Evolutionary conservation across 768 basidiomycete species (phyloP).

Genomic region (Tulasnella sp.): DNA sequence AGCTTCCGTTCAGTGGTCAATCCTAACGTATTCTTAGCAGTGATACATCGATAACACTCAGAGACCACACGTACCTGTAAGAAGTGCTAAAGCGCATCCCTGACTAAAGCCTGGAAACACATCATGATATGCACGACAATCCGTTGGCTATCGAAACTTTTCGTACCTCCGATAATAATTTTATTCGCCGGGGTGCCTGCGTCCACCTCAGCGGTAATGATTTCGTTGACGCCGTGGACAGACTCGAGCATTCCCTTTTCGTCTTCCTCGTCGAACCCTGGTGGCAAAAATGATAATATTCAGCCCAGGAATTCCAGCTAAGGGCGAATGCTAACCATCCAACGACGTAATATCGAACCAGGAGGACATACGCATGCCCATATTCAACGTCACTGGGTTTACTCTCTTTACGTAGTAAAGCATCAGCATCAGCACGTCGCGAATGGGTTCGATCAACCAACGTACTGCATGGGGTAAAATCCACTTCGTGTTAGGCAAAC

Average conservation of each 20-base stretch:
- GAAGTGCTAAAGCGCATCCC: slow-evolving; percentile 49
- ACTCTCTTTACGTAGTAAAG: slow-evolving; percentile 24
- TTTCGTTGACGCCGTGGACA: slow-evolving; percentile 44
- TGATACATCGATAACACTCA: background rate
- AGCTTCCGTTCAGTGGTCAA: slow-evolving; percentile 54
- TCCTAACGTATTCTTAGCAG: slow-evolving; percentile 20
- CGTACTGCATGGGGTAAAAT: slow-evolving; percentile 60
- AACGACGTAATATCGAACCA: slow-evolving; percentile 35
- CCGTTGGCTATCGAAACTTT: slow-evolving; percentile 39
- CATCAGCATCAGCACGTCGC: background rate
- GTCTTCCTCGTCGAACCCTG: slow-evolving; percentile 42
- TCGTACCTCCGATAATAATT: slow-evolving; percentile 78
- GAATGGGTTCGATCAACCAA: background rate
- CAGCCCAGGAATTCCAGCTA: too few species aligned
- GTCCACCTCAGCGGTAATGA: slow-evolving; percentile 65
- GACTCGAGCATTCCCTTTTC: slow-evolving; percentile 61
- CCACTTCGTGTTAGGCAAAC: slow-evolving; percentile 74
- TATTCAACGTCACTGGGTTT: slow-evolving; percentile 61
- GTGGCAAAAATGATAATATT: too few species aligned
- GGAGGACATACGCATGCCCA: slow-evolving; percentile 60
- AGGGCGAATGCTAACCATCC: background rate
- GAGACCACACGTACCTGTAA: slow-evolving; percentile 35
- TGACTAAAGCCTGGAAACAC: slow-evolving; percentile 12
- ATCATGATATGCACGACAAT: background rate
- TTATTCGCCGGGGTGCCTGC: slow-evolving; percentile 53